phyloP scores from a whole-genome alignment of 2,329 filamentous ascomycete genomes.

The Fonsecaea monophora region DNA sequence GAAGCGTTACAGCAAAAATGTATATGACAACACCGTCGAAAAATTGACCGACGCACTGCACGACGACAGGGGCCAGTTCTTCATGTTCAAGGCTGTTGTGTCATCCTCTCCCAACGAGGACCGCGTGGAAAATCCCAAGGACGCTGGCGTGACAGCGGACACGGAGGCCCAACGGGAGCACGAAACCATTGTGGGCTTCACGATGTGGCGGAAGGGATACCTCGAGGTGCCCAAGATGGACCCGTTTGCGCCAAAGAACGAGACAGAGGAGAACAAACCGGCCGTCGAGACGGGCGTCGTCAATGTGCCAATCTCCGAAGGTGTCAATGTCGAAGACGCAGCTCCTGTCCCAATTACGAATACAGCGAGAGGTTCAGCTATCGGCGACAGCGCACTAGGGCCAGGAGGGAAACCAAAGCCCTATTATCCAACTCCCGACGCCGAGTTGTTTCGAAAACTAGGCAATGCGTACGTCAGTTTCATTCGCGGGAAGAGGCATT shows the following conservation, averaged over 20 bases:
- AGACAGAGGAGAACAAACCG: background rate
- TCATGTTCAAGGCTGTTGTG: conserved; percentile 34
- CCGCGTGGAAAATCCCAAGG: background rate
- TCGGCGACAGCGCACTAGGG: background rate
- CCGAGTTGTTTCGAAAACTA: conserved; percentile 24
- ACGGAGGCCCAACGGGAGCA: background rate
- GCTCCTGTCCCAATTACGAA: background rate
- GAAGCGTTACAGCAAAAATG: conserved; percentile 19
- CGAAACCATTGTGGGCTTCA: conserved; percentile 34
- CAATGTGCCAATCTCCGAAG: conserved; percentile 18
- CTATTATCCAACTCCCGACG: conserved; percentile 27
- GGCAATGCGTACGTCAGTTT: conserved; percentile 28
- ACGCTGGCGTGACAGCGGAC: background rate
- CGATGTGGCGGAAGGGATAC: conserved; percentile 34
- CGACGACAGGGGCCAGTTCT: conserved; percentile 12
- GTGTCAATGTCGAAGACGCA: background rate
- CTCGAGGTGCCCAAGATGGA: conserved; percentile 31
- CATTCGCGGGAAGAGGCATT: conserved; percentile 36
- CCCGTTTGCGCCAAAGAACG: conserved; percentile 25
- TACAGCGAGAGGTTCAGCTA: background rate
- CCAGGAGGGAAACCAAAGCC: conserved; percentile 13
- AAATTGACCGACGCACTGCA: conserved; percentile 31
- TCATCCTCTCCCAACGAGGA: conserved; percentile 7
- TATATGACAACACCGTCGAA: conserved; percentile 25
- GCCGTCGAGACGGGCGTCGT: conserved; percentile 11